phyloP scores from a whole-genome alignment of 2,329 filamentous ascomycete genomes.

The Ophiostoma triangulosporum region DNA sequence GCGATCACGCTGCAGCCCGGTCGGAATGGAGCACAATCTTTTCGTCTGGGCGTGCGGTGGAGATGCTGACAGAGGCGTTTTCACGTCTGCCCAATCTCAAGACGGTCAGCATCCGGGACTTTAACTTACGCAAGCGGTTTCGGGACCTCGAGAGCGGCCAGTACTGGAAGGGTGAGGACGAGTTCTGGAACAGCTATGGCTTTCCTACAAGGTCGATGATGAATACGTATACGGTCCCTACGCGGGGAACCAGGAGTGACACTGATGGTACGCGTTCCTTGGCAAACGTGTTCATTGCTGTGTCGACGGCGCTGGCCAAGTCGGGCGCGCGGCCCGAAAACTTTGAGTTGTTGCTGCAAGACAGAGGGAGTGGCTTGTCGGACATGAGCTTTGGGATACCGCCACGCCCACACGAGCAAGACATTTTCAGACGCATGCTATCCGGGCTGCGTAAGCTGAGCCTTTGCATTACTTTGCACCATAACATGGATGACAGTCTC shows the following conservation, averaged over 20 bases:
- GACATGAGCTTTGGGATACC: not conserved
- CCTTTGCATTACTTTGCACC: slow-evolving; percentile 29
- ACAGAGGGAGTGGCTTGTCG: not conserved
- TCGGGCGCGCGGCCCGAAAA: not conserved
- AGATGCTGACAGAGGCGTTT: slow-evolving; percentile 45
- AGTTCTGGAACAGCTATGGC: slow-evolving; percentile 41
- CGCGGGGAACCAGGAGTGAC: slow-evolving; percentile 26
- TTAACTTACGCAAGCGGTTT: slow-evolving; percentile 31
- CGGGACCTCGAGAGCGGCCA: slow-evolving; percentile 30
- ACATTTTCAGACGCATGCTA: not conserved
- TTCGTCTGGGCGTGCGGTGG: slow-evolving; percentile 31
- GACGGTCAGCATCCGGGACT: slow-evolving; percentile 46
- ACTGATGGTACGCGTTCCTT: not conserved
- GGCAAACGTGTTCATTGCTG: not conserved
- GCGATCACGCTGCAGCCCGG: not conserved
- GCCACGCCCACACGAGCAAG: not conserved
- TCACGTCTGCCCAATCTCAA: slow-evolving; percentile 38
- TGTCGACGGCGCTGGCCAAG: not conserved
- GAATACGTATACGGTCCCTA: slow-evolving; percentile 20
- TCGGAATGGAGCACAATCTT: slow-evolving; percentile 22
- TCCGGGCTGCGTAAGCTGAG: slow-evolving; percentile 21
- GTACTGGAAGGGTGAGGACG: too few species aligned
- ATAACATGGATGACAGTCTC: too few species aligned
- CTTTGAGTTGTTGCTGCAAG: not conserved
- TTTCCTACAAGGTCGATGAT: not conserved